phyloP scores from a whole-genome alignment of 441 rosid species.

The Gossypium schwendimanii region DNA sequence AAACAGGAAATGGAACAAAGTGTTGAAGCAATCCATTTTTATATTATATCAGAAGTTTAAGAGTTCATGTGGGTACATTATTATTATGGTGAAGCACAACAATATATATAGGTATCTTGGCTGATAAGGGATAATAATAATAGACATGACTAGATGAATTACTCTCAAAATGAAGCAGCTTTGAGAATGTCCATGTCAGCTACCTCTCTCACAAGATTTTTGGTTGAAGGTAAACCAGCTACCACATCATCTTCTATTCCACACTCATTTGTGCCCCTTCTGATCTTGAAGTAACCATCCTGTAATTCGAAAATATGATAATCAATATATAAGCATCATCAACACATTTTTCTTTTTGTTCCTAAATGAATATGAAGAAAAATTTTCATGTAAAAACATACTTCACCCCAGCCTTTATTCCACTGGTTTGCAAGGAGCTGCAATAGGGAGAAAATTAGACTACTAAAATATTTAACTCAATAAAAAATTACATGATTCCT shows the following conservation, averaged over 20 bases:
- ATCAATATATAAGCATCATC: neutral
- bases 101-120: neutral
- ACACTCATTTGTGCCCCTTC: constrained; percentile 84
- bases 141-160: neutral
- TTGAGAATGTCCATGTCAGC: constrained; percentile 23
- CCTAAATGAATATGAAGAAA: neutral
- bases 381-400: constrained; percentile 29
- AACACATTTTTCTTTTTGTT: no score
- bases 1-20: neutral
- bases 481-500: neutral
- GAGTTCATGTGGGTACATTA: neutral
- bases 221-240: constrained; percentile 75
- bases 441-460: constrained; percentile 16
- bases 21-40: neutral
- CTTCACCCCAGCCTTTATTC: constrained; percentile 93
- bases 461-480: constrained; percentile 8
- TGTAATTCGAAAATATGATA: constrained; percentile 25
- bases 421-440: constrained; percentile 97
- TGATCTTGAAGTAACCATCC: constrained; percentile 86
- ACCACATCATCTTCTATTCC: constrained; percentile 72
- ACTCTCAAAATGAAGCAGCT: constrained; percentile 38
- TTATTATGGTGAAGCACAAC: neutral
- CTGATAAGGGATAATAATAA: no score
- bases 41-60: neutral
- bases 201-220: constrained; percentile 47